Conservation (phyloP, 73 alveolate species). For the Paramecium primaurelia region DNA sequence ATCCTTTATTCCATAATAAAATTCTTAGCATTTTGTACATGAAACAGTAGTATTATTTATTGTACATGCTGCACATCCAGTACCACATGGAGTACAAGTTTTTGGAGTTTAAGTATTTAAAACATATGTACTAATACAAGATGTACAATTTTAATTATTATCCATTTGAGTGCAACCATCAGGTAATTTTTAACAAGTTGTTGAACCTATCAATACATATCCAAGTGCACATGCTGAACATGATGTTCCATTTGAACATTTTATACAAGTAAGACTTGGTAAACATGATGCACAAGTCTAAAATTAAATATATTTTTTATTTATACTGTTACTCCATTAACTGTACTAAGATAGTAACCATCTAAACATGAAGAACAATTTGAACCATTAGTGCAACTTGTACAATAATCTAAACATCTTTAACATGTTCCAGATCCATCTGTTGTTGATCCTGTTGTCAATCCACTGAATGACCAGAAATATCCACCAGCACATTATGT, state of each 20-base stretch:
- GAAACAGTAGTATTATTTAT: neutral
- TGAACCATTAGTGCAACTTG: neutral
- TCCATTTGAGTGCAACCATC: neutral
- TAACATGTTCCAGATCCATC: neutral
- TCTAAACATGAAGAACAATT: neutral
- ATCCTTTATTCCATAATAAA: neutral
- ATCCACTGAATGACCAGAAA: neutral
- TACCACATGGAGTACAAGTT: conserved; percentile 29
- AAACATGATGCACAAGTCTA: conserved; percentile 18
- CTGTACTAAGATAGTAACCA: neutral
- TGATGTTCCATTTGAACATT: neutral
- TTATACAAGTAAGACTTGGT: neutral
- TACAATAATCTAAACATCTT: neutral
- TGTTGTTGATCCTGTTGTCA: neutral
- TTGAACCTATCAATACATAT: neutral
- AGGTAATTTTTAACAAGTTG: neutral
- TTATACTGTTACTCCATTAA: neutral
- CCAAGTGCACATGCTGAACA: neutral
- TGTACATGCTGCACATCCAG: neutral
- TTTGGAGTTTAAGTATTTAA: neutral
- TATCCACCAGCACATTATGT: neutral
- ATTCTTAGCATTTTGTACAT: neutral
- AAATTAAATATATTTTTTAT: neutral
- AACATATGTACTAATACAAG: neutral
- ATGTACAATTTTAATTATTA: neutral